Base-by-base conservation (phyloP, 2,329 filamentous ascomycete species). In the Laburnicola sp. region DNA sequence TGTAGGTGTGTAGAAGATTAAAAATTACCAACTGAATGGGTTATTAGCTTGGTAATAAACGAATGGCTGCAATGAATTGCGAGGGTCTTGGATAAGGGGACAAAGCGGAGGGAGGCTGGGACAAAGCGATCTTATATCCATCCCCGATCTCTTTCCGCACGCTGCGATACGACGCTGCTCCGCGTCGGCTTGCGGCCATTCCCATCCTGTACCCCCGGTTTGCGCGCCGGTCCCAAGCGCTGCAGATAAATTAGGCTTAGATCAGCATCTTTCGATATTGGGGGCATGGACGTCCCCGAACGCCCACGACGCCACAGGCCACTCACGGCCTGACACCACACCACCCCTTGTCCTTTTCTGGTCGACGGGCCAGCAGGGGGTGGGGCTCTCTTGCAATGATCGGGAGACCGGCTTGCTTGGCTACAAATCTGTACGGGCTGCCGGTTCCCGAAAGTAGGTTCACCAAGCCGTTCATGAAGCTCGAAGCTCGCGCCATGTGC, bases 1-100 rank as follows among this genome's bases (percentile, higher is more conserved):
- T 37, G 42, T 31, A 28, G 26, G 34, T n/a, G n/a, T n/a, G n/a
- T n/a, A n/a, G 25, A 8, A 6, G 5, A 45, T 45, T 45, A 45
- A 25, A 45, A 45, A 45, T 45, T 45, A 45, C 43, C 43, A 45
- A 45, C 34, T 45, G 43, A 45, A 45, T 45, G 43, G 43, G 2
- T 30, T 37, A 26, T 38, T 38, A 27, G 34, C 34, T 28, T 30
- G 43, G 25, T n/a, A n/a, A n/a, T 38, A 45, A 45, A 45, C 43
- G 43, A 45, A 30, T 45, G 43, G 34, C 32, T 37, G 34, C 43
- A 45, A 45, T 10, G 32, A 36, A 9, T 45, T 45, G 43, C 43
- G 38, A 38, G 43, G 43, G 43, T 25, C 26, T 27, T 38, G 43
- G 43, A 45, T 34, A 45, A 45, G 25, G 34, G 30, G 31, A 27